phyloP scores from a whole-genome alignment of 1,284 basidiomycete genomes.

The Irpex sp. region DNA sequence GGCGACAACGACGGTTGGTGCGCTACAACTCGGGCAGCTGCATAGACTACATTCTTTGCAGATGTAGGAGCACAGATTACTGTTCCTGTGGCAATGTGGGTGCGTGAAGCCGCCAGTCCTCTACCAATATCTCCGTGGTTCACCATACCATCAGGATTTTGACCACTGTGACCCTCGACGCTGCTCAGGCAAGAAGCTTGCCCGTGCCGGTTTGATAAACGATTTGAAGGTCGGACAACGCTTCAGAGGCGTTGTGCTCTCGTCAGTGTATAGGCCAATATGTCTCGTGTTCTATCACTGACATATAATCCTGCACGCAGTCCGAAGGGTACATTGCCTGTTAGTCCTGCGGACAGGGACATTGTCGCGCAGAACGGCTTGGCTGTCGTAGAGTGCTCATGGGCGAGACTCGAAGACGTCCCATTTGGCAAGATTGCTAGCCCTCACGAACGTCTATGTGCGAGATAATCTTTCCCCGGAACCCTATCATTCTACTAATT shows the following conservation, averaged over 20 bases:
- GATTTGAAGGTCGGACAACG: slow-evolving; percentile 83
- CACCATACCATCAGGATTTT: slow-evolving; percentile 67
- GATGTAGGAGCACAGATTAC: slow-evolving; percentile 6
- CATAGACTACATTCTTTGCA: not conserved
- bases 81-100: slow-evolving; percentile 15
- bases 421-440: slow-evolving; percentile 93
- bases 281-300: not conserved
- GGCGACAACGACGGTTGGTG: slow-evolving; percentile 8
- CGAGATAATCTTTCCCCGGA: slow-evolving; percentile 29
- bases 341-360: slow-evolving; percentile 85
- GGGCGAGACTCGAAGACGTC: slow-evolving; percentile 93
- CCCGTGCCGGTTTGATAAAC: slow-evolving; percentile 82
- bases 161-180: slow-evolving; percentile 95
- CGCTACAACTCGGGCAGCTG: not conserved
- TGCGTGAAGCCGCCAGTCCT: slow-evolving; percentile 1
- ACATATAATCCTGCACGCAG: slow-evolving; percentile 36
- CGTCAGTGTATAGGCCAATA: slow-evolving; percentile 50
- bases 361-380: slow-evolving; percentile 76
- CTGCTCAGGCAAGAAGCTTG: slow-evolving; percentile 94
- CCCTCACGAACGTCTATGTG: slow-evolving; percentile 87
- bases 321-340: slow-evolving; percentile 80
- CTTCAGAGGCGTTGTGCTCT: slow-evolving; percentile 91
- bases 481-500: not conserved
- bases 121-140: not conserved
- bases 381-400: slow-evolving; percentile 97